These are phyloP conservation scores for Papiliotrema laurentii DNA, from an alignment of 1,284 basidiomycete species.

Conservation along the genomic window DNA sequence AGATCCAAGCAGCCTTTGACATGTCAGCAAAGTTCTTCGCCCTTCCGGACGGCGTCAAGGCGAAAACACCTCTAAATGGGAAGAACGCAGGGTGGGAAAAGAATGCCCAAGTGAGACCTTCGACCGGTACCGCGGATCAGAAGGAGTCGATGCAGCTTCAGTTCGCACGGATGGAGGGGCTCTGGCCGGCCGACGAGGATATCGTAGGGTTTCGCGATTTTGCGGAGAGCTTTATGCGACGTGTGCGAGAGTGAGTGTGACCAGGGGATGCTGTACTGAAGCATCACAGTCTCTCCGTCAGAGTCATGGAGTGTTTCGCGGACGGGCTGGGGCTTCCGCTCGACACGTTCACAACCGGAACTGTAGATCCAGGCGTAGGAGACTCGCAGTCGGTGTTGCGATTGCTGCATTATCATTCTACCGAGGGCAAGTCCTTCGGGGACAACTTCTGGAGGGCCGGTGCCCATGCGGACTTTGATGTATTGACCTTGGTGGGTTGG, in stretches of 20 bases:
- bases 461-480: conserved; percentile 35
- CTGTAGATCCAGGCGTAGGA: conserved; percentile 21
- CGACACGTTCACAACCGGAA: conserved; percentile 27
- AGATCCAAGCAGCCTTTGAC: conserved; percentile 18
- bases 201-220: conserved; percentile 12
- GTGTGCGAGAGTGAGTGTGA: conserved; percentile 24
- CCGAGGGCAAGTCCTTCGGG: conserved; percentile 30
- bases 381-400: conserved; percentile 30
- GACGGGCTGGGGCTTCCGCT: conserved; percentile 26
- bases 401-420: conserved; percentile 30
- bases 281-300: conserved; percentile 21
- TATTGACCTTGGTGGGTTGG: conserved; percentile 23
- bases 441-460: conserved; percentile 34
- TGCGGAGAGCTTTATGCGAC: conserved; percentile 26
- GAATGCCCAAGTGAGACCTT: conserved; percentile 22
- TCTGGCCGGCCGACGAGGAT: conserved; percentile 27
- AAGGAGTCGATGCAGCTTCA: conserved; percentile 28
- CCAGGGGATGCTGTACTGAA: too few relatives aligned
- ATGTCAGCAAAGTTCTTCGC: conserved; percentile 21
- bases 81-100: conserved; percentile 30
- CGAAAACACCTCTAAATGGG: conserved; percentile 19
- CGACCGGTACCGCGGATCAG: conserved; percentile 25
- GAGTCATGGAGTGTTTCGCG: conserved; percentile 34
- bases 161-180: conserved; percentile 32
- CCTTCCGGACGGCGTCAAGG: conserved; percentile 15